A percentile compares a stretch with the other conserved stretches of the same genome.
phyloP scores from a whole-genome alignment of 257 asterid genomes.

The Prunella vulgaris region DNA sequence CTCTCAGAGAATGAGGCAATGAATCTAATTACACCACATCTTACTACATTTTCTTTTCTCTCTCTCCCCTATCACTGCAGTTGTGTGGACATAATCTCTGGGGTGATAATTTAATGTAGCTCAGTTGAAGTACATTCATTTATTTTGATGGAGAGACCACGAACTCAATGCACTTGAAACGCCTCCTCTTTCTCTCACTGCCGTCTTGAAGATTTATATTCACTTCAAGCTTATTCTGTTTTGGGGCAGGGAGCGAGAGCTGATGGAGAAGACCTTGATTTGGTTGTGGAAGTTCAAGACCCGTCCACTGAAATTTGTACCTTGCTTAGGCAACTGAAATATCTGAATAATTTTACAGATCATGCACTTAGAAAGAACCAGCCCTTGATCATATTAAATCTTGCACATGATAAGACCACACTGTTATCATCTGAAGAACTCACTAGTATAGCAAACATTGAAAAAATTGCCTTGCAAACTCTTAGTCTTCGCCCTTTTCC shows the following conservation, averaged over 20 bases:
- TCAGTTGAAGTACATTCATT: not conserved
- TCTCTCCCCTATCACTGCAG: not conserved
- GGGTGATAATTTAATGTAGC: not conserved
- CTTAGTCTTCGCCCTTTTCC: slow-evolving; percentile 60
- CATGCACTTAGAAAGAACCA: slow-evolving; percentile 79
- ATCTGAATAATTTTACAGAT: slow-evolving; percentile 64
- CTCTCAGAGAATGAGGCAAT: slow-evolving; percentile 95
- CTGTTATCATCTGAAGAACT: slow-evolving; percentile 50
- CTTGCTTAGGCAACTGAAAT: slow-evolving; percentile 57
- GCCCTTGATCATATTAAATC: slow-evolving; percentile 67
- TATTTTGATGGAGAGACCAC: not conserved
- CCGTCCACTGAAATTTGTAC: slow-evolving; percentile 35
- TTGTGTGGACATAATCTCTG: not conserved
- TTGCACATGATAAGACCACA: slow-evolving; percentile 67
- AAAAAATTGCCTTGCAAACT: slow-evolving; percentile 63
- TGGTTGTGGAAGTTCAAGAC: slow-evolving; percentile 37
- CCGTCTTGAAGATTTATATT: not conserved
- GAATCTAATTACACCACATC: not conserved
- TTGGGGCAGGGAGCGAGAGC: slow-evolving; percentile 59
- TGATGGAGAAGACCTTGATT: slow-evolving; percentile 44
- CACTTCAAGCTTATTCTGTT: slow-evolving; percentile 6
- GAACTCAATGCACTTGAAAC: not conserved
- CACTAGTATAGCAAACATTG: slow-evolving; percentile 50
- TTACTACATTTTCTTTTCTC: not conserved
- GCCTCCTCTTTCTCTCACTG: not conserved